These are phyloP conservation scores for Thelonectria olida DNA, from an alignment of 2,329 filamentous ascomycete species.

Conservation along the genomic window DNA sequence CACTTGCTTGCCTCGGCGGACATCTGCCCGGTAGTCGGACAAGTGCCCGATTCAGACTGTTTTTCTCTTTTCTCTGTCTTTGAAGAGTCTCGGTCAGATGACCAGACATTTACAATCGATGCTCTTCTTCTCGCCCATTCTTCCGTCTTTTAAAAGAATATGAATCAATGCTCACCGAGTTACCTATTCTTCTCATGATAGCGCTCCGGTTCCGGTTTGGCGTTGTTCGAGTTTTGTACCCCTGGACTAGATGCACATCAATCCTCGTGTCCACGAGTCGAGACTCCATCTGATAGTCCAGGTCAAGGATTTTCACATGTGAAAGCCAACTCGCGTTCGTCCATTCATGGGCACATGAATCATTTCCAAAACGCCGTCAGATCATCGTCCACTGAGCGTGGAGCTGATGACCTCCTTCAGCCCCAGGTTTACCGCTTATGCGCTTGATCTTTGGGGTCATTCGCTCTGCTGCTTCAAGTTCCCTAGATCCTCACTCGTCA, in stretches of 20 bases:
- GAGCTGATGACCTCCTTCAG: conserved; percentile 11
- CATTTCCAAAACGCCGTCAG: conserved; percentile 7
- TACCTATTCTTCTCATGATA: not conserved
- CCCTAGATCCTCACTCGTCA: conserved; percentile 9
- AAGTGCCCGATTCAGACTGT: conserved; percentile 12
- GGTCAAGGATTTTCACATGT: conserved; percentile 21
- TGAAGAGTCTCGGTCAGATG: conserved; percentile 12
- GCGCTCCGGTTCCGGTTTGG: not conserved
- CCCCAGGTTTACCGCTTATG: conserved; percentile 15
- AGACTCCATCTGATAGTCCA: not conserved
- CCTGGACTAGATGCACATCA: not conserved
- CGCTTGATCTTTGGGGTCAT: no score
- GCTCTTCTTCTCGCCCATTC: not conserved
- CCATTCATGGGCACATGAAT: conserved; percentile 19
- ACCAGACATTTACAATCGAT: not conserved
- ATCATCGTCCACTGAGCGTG: conserved; percentile 6
- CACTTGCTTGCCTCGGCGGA: conserved; percentile 16
- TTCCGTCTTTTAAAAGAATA: not conserved
- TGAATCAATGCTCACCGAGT: not conserved
- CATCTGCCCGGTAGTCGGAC: conserved; percentile 22
- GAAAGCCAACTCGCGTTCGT: conserved; percentile 6
- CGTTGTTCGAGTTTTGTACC: not conserved
- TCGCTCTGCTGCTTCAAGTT: conserved; percentile 2
- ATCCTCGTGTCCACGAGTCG: not conserved
- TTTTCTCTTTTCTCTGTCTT: not conserved